Evolutionary conservation across 1,284 basidiomycete species (phyloP).

Genomic region (Cutaneotrichosporon dermatis): DNA sequence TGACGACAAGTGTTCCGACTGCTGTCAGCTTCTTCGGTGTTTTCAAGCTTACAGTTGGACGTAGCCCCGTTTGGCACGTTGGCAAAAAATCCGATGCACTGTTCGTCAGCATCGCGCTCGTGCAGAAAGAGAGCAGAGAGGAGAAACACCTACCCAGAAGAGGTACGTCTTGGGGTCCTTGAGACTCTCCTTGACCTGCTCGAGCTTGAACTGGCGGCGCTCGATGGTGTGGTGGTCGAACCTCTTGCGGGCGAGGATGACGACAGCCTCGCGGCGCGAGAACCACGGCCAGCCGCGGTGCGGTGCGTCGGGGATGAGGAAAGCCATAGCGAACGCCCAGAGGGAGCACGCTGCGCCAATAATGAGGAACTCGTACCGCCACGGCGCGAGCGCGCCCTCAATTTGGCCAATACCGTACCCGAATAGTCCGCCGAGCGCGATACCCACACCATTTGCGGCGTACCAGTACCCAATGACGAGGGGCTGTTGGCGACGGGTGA

Average conservation of each 20-base stretch:
- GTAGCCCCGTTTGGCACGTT: slow-evolving; percentile 40
- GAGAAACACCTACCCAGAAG: neutral
- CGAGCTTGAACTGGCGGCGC: slow-evolving; percentile 44
- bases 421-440: slow-evolving; percentile 37
- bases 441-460: slow-evolving; percentile 34
- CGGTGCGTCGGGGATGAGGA: slow-evolving; percentile 35
- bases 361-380: slow-evolving; percentile 47
- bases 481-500: slow-evolving; percentile 41
- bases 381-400: slow-evolving; percentile 32
- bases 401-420: slow-evolving; percentile 43
- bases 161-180: slow-evolving; percentile 42
- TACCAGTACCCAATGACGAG: slow-evolving; percentile 41
- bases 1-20: slow-evolving; percentile 13
- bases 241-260: slow-evolving; percentile 45
- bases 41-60: slow-evolving; percentile 13
- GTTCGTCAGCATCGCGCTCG: slow-evolving; percentile 22
- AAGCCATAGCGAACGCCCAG: slow-evolving; percentile 36
- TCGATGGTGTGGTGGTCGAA: slow-evolving; percentile 48
- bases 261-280: slow-evolving; percentile 39
- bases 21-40: too few relatives aligned
- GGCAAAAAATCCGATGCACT: slow-evolving; percentile 38
- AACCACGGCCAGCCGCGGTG: slow-evolving; percentile 35
- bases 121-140: too few relatives aligned
- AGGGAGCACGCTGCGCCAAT: slow-evolving; percentile 33
- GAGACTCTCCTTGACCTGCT: slow-evolving; percentile 45